These are phyloP conservation scores for Mytilinidion resinicola DNA, from an alignment of 495 filamentous ascomycete species.

Conservation along the genomic window DNA sequence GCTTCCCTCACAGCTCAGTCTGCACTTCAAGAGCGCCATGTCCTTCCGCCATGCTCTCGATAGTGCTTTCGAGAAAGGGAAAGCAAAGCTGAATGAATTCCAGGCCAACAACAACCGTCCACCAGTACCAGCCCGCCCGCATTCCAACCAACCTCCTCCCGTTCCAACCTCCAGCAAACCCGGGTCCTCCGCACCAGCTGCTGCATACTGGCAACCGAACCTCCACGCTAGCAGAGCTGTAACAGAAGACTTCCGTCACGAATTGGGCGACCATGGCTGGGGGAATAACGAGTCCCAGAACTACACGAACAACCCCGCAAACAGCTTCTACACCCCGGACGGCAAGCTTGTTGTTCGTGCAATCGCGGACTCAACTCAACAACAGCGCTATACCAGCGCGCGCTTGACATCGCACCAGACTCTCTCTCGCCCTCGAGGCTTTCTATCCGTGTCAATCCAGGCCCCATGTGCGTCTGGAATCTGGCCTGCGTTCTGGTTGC, in stretches of 20 bases:
- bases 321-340: conserved; percentile 39
- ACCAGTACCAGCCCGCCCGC: not conserved
- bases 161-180: conserved; percentile 9
- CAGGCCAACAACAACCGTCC: conserved; percentile 1
- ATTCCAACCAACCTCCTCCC: conserved; percentile 4
- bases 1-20: not conserved
- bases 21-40: not conserved
- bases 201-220: conserved; percentile 36
- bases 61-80: conserved; percentile 22
- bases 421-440: conserved; percentile 38
- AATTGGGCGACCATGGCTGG: conserved; percentile 43
- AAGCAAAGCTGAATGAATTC: conserved; percentile 23
- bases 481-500: conserved; percentile 44
- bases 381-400: conserved; percentile 36
- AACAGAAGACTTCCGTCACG: conserved; percentile 35
- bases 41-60: conserved; percentile 3
- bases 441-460: conserved; percentile 31
- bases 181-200: not conserved
- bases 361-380: conserved; percentile 25
- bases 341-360: conserved; percentile 39
- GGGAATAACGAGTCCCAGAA: conserved; percentile 44
- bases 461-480: conserved; percentile 41
- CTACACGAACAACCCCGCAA: conserved; percentile 34
- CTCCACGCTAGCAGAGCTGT: conserved; percentile 35
- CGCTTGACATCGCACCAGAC: conserved; percentile 37